A percentile compares a stretch with the other conserved stretches of the same genome.
Evolutionary conservation across 129 eudicot genomes (phyloP).

Genomic region (Solidago caesia): DNA sequence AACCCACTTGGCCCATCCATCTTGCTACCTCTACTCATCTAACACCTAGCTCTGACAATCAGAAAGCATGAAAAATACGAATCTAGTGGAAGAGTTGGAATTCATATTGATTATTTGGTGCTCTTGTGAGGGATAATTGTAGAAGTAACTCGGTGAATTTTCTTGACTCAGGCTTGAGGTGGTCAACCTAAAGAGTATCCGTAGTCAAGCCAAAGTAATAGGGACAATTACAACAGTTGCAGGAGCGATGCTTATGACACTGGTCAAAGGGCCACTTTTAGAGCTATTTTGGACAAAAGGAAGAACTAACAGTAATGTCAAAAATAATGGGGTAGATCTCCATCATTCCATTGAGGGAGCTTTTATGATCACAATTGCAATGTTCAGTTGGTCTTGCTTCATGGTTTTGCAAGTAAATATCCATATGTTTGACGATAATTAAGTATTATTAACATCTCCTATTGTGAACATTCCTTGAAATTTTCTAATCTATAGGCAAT

Average conservation of each 20-base stretch:
- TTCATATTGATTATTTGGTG: background rate
- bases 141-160: conserved; percentile 9
- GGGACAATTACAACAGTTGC: conserved; percentile 81
- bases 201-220: conserved; percentile 82
- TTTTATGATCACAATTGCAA: conserved; percentile 64
- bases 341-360: conserved; percentile 78
- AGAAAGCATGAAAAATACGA: background rate
- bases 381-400: conserved; percentile 72
- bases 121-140: background rate
- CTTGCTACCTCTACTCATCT: background rate
- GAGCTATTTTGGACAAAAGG: conserved; percentile 67
- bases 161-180: conserved; percentile 64
- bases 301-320: conserved; percentile 31
- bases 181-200: conserved; percentile 63
- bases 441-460: conserved; percentile 8
- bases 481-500: conserved; percentile 51
- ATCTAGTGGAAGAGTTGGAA: background rate
- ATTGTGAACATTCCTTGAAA: background rate
- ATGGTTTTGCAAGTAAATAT: conserved; percentile 77
- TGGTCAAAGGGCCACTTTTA: conserved; percentile 73
- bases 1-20: background rate
- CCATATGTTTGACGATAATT: background rate
- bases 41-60: background rate
- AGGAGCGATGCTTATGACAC: conserved; percentile 97
- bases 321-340: conserved; percentile 43